Conservation (phyloP, 139 green algal genomes). For the Chlorella sp. region DNA sequence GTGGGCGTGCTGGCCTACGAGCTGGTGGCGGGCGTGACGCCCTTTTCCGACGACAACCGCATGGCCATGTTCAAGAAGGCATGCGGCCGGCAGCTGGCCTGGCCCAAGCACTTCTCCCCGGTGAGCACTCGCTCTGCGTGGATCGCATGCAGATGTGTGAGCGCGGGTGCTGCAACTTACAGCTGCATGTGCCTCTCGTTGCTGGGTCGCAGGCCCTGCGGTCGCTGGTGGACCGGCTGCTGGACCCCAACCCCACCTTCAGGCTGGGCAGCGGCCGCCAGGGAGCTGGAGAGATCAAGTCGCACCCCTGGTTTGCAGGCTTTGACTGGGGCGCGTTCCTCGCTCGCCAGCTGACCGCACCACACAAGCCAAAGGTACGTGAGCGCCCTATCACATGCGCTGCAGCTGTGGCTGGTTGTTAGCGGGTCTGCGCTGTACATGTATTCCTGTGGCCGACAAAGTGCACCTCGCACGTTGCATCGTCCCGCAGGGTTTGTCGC, state of each 20-base stretch:
- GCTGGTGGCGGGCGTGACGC: conserved; percentile 74
- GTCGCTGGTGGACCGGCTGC: conserved; percentile 71
- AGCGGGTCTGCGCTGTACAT: neutral
- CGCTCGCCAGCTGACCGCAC: conserved; percentile 48
- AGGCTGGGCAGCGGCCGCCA: conserved; percentile 57
- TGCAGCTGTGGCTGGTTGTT: neutral
- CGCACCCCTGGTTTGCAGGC: conserved; percentile 81
- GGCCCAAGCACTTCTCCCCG: conserved; percentile 62
- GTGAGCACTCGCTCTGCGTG: conserved; percentile 21
- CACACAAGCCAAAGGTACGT: conserved; percentile 64
- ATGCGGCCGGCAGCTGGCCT: conserved; percentile 47
- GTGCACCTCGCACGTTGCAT: neutral
- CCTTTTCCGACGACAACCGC: conserved; percentile 82
- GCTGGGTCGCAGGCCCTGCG: conserved; percentile 63
- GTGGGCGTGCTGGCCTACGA: conserved; percentile 89
- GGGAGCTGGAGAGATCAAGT: conserved; percentile 66
- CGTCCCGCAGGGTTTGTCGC: too few species aligned
- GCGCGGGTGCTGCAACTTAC: too few species aligned
- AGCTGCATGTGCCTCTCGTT: too few species aligned
- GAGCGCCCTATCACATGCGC: neutral
- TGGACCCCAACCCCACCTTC: conserved; percentile 62
- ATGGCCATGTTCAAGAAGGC: conserved; percentile 85
- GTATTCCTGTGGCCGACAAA: neutral
- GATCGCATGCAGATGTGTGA: too few species aligned
- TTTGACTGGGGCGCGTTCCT: conserved; percentile 82